These are phyloP conservation scores for Pseudopithomyces chartarum DNA, from an alignment of 2,329 filamentous ascomycete genomes.

Conservation along the genomic window DNA sequence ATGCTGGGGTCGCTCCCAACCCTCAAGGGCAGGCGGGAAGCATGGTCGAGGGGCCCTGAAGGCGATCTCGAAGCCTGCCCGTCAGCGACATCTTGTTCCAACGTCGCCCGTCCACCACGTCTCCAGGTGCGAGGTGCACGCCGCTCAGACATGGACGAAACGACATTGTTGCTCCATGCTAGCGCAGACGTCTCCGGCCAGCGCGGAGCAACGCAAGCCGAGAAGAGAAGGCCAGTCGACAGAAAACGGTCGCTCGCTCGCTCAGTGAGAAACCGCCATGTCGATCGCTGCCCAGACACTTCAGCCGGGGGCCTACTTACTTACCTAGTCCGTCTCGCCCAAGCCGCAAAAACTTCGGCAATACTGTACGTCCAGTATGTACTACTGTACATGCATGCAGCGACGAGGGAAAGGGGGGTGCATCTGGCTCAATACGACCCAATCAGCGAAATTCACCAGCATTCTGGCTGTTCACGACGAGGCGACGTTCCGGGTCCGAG, in stretches of 20 bases:
- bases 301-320: slow-evolving; percentile 25
- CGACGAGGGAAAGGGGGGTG: no score
- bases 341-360: slow-evolving; percentile 24
- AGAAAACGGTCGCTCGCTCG: slow-evolving; percentile 25
- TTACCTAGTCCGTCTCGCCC: no score
- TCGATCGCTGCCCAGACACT: slow-evolving; percentile 30
- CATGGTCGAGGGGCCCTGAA: slow-evolving; percentile 45
- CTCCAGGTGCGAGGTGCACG: background rate
- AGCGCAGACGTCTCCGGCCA: background rate
- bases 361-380: no score
- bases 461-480: slow-evolving; percentile 11
- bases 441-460: slow-evolving; percentile 14
- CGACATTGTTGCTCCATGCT: background rate
- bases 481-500: slow-evolving; percentile 7
- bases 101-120: slow-evolving; percentile 16
- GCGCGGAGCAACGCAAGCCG: slow-evolving; percentile 3
- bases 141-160: no score
- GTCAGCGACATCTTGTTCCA: slow-evolving; percentile 25
- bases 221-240: slow-evolving; percentile 12
- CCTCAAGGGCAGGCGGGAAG: slow-evolving; percentile 44
- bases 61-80: slow-evolving; percentile 36
- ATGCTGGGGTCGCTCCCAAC: slow-evolving; percentile 28
- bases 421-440: slow-evolving; percentile 6
- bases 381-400: slow-evolving; percentile 17
- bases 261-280: slow-evolving; percentile 26